These are phyloP conservation scores for Dioscorea cayenensis DNA, from an alignment of 116 monocot genomes.

Conservation along the genomic window DNA sequence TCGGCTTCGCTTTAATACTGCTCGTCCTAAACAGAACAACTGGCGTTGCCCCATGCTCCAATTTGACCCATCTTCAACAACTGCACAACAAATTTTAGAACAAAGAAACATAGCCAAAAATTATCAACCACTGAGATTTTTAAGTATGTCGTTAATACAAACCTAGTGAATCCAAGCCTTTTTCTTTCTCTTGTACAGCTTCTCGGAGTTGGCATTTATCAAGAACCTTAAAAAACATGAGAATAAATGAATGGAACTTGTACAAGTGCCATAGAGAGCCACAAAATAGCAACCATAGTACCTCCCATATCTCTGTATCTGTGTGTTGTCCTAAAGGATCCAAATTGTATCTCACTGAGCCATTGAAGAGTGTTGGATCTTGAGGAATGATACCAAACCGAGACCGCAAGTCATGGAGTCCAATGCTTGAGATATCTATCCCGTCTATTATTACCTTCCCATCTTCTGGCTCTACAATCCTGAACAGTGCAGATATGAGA, in stretches of 20 bases:
- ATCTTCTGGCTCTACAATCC: constrained; percentile 26
- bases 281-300: background rate
- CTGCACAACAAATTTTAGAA: constrained; percentile 12
- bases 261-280: background rate
- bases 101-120: background rate
- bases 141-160: background rate
- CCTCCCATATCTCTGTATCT: constrained; percentile 39
- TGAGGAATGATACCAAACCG: constrained; percentile 40
- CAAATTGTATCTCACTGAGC: constrained; percentile 32
- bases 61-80: constrained; percentile 67
- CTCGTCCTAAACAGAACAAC: constrained; percentile 66
- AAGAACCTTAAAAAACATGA: constrained; percentile 32
- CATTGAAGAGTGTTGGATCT: constrained; percentile 34
- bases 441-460: constrained; percentile 28
- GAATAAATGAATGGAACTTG: background rate
- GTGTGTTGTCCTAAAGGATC: constrained; percentile 33
- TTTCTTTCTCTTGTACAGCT: constrained; percentile 52
- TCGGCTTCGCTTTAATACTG: constrained; percentile 44
- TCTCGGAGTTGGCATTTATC: constrained; percentile 68
- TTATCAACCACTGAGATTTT: background rate
- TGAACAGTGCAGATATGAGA: constrained; percentile 33
- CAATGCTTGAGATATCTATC: constrained; percentile 27
- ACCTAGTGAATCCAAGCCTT: constrained; percentile 58
- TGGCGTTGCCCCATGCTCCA: constrained; percentile 81
- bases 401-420: constrained; percentile 29